Evolutionary conservation across 83 land plant species (phyloP).

Genomic region (Thuja plicata): DNA sequence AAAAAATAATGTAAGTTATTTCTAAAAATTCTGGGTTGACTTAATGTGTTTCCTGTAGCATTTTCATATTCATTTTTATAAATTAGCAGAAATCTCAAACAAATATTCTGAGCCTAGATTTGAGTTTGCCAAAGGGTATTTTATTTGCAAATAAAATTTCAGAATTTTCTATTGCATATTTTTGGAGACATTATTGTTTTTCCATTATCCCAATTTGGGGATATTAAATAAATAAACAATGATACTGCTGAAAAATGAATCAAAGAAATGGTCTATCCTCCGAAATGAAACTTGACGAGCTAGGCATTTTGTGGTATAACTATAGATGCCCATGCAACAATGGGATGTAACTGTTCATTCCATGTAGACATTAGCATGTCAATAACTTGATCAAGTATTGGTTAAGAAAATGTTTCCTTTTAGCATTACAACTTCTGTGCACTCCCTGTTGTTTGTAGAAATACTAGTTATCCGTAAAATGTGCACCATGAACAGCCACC

Average conservation of each 20-base stretch:
- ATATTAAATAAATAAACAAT: not conserved
- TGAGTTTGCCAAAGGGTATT: too few relatives aligned
- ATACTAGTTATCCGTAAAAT: too few relatives aligned
- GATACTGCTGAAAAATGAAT: not conserved
- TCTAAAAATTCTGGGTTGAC: too few relatives aligned
- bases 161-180: too few relatives aligned
- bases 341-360: not conserved
- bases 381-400: not conserved
- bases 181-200: too few relatives aligned
- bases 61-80: too few relatives aligned
- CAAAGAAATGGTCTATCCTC: not conserved
- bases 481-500: not conserved
- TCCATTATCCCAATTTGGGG: too few relatives aligned
- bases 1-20: too few relatives aligned
- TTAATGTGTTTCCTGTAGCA: too few relatives aligned
- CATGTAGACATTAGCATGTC: not conserved
- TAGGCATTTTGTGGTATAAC: not conserved
- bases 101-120: too few relatives aligned
- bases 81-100: too few relatives aligned
- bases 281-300: not conserved
- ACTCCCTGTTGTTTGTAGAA: not conserved
- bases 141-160: too few relatives aligned
- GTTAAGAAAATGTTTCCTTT: not conserved
- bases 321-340: not conserved
- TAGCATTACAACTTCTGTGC: not conserved